These are phyloP conservation scores for Wickerhamomyces mucosus DNA, from an alignment of 805 yeast genomes.

Conservation along the genomic window DNA sequence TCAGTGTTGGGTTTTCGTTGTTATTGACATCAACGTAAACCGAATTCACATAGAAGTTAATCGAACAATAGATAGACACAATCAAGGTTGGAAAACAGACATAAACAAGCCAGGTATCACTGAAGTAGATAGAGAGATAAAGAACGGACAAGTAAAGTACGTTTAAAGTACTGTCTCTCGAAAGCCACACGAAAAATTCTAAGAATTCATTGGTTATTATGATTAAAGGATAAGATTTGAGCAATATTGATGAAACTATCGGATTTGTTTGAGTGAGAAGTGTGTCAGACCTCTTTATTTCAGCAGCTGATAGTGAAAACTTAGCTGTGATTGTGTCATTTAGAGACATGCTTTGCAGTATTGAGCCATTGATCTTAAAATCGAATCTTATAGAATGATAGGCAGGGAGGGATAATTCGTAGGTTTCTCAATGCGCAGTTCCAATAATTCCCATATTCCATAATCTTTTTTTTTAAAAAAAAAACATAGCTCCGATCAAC, in stretches of 20 bases:
- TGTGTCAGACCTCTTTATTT: slow-evolving; percentile 2
- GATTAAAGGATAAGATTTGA: slow-evolving; percentile 36
- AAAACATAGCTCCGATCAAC: no score
- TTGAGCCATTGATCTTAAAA: no score
- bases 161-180: slow-evolving; percentile 31
- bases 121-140: slow-evolving; percentile 28
- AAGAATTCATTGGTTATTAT: slow-evolving; percentile 31
- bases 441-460: no score
- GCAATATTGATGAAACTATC: slow-evolving; percentile 30
- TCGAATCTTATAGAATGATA: no score
- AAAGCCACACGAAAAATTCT: slow-evolving; percentile 39
- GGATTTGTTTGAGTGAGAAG: slow-evolving; percentile 19
- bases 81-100: slow-evolving; percentile 26
- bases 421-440: no score
- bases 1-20: slow-evolving; percentile 38
- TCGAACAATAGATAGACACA: slow-evolving; percentile 26
- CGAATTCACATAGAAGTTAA: slow-evolving; percentile 35
- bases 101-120: slow-evolving; percentile 22
- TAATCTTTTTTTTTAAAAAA: no score
- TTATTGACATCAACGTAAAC: slow-evolving; percentile 28
- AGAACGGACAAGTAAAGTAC: slow-evolving; percentile 28
- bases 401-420: no score
- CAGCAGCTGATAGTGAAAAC: slow-evolving; percentile 2
- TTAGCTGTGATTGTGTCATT: slow-evolving; percentile 1
- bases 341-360: no score